A percentile compares a stretch with the other conserved stretches of the same genome.
These are phyloP conservation scores for Beta lomatogona DNA, from an alignment of 179 eudicot species.

Conservation along the genomic window DNA sequence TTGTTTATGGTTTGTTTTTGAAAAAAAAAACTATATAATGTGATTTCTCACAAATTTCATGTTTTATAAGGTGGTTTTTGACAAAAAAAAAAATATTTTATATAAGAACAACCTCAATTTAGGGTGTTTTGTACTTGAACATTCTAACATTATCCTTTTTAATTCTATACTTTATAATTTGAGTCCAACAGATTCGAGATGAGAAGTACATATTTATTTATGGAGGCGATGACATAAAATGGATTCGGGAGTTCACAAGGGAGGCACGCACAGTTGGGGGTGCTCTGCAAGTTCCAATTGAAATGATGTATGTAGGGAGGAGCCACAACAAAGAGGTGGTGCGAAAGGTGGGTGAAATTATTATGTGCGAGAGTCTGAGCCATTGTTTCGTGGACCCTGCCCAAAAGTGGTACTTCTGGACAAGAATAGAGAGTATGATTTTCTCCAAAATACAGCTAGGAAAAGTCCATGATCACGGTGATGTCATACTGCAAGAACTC, in stretches of 20 bases:
- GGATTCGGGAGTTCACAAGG: slow-evolving; percentile 60
- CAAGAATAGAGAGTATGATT: slow-evolving; percentile 71
- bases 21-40: too few species aligned
- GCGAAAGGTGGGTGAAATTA: slow-evolving; percentile 28
- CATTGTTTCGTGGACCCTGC: slow-evolving; percentile 50
- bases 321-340: slow-evolving; percentile 49
- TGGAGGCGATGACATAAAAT: slow-evolving; percentile 65
- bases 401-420: slow-evolving; percentile 76
- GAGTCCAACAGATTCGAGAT: slow-evolving; percentile 44
- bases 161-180: background rate
- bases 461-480: slow-evolving; percentile 33
- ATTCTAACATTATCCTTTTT: too few species aligned
- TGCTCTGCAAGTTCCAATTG: slow-evolving; percentile 39
- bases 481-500: slow-evolving; percentile 51
- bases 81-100: too few species aligned
- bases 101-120: too few species aligned
- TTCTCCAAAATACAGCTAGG: slow-evolving; percentile 59
- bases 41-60: too few species aligned
- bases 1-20: too few species aligned
- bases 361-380: slow-evolving; percentile 47
- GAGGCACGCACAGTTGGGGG: slow-evolving; percentile 44
- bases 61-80: too few species aligned
- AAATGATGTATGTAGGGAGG: slow-evolving; percentile 72
- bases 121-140: too few species aligned
- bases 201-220: slow-evolving; percentile 61